phyloP scores from a whole-genome alignment of 768 basidiomycete genomes.

The Leccinum ochraceum region DNA sequence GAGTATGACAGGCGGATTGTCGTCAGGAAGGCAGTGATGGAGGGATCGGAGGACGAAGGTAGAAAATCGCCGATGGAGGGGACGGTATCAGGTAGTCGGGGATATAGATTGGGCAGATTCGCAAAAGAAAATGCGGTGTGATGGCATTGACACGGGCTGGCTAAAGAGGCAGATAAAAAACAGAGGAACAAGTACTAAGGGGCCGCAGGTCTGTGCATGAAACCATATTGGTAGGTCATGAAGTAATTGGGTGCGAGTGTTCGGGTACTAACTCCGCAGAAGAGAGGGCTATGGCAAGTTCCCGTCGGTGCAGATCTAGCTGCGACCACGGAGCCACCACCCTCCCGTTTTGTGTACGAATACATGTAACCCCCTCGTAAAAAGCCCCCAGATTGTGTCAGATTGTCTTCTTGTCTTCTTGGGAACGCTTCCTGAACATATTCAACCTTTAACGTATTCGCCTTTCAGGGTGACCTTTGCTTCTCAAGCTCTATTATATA shows the following conservation, averaged over 20 bases:
- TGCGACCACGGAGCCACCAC: conserved; percentile 29
- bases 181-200: conserved; percentile 27
- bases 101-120: conserved; percentile 30
- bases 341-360: conserved; percentile 15
- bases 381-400: conserved; percentile 19
- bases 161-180: conserved; percentile 30
- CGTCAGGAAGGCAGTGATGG: conserved; percentile 27
- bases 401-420: conserved; percentile 14
- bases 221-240: conserved; percentile 32
- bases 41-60: conserved; percentile 28
- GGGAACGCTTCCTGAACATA: conserved; percentile 18
- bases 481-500: conserved; percentile 32
- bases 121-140: conserved; percentile 32
- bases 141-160: conserved; percentile 31
- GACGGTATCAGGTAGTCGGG: conserved; percentile 25
- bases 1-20: conserved; percentile 16
- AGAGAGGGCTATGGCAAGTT: conserved; percentile 24
- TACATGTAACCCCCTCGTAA: conserved; percentile 5
- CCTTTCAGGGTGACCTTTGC: conserved; percentile 11
- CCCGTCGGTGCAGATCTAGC: conserved; percentile 29
- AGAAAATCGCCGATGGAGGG: conserved; percentile 31
- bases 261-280: conserved; percentile 37
- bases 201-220: conserved; percentile 34
- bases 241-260: conserved; percentile 33
- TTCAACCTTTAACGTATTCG: conserved; percentile 22